A percentile compares a stretch with the other conserved stretches of the same genome.
Evolutionary conservation across 2,329 filamentous ascomycete genomes (phyloP).

Genomic region (Didymosphaeria variabile): DNA sequence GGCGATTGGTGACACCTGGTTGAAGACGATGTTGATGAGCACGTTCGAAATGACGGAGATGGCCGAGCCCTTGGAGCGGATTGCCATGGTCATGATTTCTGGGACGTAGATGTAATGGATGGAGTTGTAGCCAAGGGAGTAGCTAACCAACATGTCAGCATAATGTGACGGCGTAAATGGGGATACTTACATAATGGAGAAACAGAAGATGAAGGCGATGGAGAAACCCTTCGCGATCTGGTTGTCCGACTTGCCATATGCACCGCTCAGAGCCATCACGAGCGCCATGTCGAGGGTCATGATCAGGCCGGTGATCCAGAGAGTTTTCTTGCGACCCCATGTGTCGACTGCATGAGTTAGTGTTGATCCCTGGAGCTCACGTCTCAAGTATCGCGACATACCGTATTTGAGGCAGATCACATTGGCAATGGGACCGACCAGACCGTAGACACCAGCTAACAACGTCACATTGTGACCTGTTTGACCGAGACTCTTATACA

Average conservation of each 20-base stretch:
- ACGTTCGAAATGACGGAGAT: conserved; percentile 22
- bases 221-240: conserved; percentile 18
- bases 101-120: conserved; percentile 42
- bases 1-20: conserved; percentile 19
- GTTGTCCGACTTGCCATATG: conserved; percentile 18
- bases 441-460: conserved; percentile 10
- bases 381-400: no score
- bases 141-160: conserved; percentile 16
- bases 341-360: conserved; percentile 9
- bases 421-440: conserved; percentile 15
- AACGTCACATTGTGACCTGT: conserved; percentile 16
- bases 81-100: conserved; percentile 39
- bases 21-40: conserved; percentile 21
- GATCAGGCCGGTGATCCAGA: conserved; percentile 20
- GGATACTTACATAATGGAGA: conserved; percentile 12
- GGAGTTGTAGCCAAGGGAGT: conserved; percentile 39
- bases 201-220: conserved; percentile 30
- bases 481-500: conserved; percentile 17
- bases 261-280: conserved; percentile 21
- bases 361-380: no score
- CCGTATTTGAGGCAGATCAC: conserved; percentile 19
- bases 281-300: conserved; percentile 21
- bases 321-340: conserved; percentile 22
- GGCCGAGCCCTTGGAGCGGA: conserved; percentile 33
- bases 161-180: not conserved